Percentiles rank a stretch among this genome's conserved stretches.
Conservation (phyloP, 768 basidiomycete species). For the Candolleomyces aberdarensis region DNA sequence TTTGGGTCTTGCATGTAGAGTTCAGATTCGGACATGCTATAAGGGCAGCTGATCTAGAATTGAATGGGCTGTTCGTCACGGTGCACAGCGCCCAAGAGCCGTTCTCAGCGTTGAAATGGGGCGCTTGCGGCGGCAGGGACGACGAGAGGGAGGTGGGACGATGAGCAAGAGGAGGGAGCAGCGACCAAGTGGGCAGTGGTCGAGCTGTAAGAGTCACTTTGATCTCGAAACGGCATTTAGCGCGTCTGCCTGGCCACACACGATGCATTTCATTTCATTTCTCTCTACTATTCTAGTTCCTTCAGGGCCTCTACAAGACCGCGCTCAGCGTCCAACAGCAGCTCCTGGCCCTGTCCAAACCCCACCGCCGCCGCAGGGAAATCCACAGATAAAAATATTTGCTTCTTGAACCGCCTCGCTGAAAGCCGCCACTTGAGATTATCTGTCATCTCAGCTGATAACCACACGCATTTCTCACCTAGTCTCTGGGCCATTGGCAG, state of each 20-base stretch:
- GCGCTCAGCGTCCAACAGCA: conserved; percentile 59
- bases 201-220: conserved; percentile 9
- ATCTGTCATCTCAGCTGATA: conserved; percentile 11
- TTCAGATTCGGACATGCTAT: conserved; percentile 70
- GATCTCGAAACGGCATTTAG: conserved; percentile 8
- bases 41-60: conserved; percentile 12
- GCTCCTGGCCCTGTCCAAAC: conserved; percentile 43
- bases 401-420: conserved; percentile 65
- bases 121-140: not conserved
- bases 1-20: conserved; percentile 74
- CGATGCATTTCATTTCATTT: conserved; percentile 2
- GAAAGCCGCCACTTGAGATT: conserved; percentile 14
- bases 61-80: not conserved
- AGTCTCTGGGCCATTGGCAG: conserved; percentile 77
- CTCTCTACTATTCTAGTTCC: conserved; percentile 19
- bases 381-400: conserved; percentile 75
- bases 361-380: conserved; percentile 37
- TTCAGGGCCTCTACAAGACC: conserved; percentile 49
- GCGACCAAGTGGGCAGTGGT: conserved; percentile 5
- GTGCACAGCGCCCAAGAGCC: not conserved
- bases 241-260: not conserved
- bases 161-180: not conserved
- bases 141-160: not conserved
- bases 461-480: conserved; percentile 45
- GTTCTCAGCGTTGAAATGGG: not conserved